Percentiles rank a stretch among this genome's conserved stretches.
These are phyloP conservation scores for Hypomyces rosellus DNA, from an alignment of 2,329 filamentous ascomycete species.

Conservation along the genomic window DNA sequence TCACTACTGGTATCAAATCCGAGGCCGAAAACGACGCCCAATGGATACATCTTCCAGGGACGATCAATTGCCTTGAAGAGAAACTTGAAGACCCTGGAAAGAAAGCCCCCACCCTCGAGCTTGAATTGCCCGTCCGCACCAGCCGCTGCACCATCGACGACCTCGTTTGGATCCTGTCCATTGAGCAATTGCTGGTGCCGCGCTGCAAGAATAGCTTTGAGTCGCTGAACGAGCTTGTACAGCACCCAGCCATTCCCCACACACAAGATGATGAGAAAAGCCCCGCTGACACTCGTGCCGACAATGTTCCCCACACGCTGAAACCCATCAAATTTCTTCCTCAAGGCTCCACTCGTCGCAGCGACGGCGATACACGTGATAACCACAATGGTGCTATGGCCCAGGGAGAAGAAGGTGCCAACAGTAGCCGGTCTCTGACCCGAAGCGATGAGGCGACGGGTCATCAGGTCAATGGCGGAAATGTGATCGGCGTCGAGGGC, in stretches of 20 bases:
- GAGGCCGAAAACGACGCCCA: constrained; percentile 82
- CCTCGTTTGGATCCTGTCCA: constrained; percentile 23
- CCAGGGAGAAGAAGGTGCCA: constrained; percentile 88
- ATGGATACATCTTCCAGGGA: constrained; percentile 94
- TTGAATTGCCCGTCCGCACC: constrained; percentile 47
- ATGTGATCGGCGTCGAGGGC: constrained; percentile 95
- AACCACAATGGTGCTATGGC: constrained; percentile 89
- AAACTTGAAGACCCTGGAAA: constrained; percentile 64
- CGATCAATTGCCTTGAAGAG: constrained; percentile 69
- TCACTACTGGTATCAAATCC: constrained; percentile 96
- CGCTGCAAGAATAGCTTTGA: constrained; percentile 52
- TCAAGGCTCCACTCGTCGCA: constrained; percentile 78
- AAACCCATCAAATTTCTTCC: constrained; percentile 75
- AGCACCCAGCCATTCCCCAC: constrained; percentile 82
- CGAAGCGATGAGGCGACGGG: constrained; percentile 75
- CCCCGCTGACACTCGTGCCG: constrained; percentile 78
- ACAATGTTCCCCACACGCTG: constrained; percentile 78
- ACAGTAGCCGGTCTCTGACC: constrained; percentile 85
- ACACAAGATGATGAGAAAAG: constrained; percentile 75
- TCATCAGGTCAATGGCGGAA: constrained; percentile 88
- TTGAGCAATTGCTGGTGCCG: constrained; percentile 12
- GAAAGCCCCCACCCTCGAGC: constrained; percentile 69
- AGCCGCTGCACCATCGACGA: constrained; percentile 21
- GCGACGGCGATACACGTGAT: constrained; percentile 88
- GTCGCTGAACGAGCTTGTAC: constrained; percentile 64